Evolutionary conservation across 73 alveolate species (phyloP).

Genomic region (Paramecium tetraurelia): DNA sequence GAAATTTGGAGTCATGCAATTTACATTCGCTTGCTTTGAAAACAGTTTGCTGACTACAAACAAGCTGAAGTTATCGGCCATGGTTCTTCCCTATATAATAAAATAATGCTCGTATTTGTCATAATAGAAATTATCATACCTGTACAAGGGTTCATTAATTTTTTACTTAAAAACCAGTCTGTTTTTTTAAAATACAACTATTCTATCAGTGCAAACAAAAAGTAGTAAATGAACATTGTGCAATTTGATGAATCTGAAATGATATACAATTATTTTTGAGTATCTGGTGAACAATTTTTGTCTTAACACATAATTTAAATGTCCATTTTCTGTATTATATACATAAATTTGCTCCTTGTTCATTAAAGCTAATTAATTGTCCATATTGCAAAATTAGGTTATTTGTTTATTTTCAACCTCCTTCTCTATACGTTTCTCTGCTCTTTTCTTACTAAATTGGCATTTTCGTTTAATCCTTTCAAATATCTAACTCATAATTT

Average conservation of each 20-base stretch:
- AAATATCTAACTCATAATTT: neutral
- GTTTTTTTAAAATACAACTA: neutral
- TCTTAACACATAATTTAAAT: neutral
- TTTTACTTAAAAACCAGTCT: neutral
- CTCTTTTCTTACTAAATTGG: neutral
- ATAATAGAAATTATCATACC: conserved; percentile 6
- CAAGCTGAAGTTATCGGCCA: neutral
- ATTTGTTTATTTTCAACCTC: neutral
- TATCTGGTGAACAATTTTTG: neutral
- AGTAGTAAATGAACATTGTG: neutral
- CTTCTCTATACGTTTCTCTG: neutral
- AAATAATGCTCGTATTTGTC: neutral
- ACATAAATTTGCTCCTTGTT: neutral
- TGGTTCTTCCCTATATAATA: neutral
- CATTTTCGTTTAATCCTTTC: neutral
- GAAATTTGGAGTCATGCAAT: neutral
- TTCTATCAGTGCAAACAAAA: neutral
- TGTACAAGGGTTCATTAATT: neutral
- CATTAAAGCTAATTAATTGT: neutral
- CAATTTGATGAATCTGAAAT: neutral
- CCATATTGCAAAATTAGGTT: neutral
- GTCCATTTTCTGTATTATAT: neutral
- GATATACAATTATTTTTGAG: neutral
- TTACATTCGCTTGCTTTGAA: neutral
- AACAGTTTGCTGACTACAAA: neutral